Percentiles rank a stretch among this genome's conserved stretches.
Evolutionary conservation across 1,139 yeast species (phyloP).

Genomic region (Blastobotrys ciferrii): DNA sequence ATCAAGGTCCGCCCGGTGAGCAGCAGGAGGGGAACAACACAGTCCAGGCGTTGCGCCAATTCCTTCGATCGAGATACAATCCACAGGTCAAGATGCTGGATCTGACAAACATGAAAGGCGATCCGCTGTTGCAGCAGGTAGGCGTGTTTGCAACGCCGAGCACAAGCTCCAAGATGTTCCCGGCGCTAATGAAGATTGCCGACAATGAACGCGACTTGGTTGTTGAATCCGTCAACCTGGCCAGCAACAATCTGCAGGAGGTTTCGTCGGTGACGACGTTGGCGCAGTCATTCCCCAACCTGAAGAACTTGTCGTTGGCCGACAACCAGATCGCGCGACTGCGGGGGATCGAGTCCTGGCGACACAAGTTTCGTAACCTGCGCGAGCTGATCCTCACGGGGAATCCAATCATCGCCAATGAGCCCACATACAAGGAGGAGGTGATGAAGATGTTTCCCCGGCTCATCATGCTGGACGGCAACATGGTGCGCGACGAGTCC

Average conservation of each 20-base stretch:
- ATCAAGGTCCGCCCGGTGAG: constrained; percentile 16
- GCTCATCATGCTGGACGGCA: constrained; percentile 75
- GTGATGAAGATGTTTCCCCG: constrained; percentile 74
- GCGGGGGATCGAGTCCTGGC: constrained; percentile 70
- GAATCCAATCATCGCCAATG: constrained; percentile 67
- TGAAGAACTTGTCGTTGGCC: constrained; percentile 76
- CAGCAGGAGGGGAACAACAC: constrained; percentile 33
- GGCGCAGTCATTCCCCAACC: constrained; percentile 69
- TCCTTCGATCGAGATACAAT: constrained; percentile 66
- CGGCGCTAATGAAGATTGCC: constrained; percentile 88
- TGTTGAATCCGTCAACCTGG: constrained; percentile 74
- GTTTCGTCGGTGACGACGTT: constrained; percentile 61
- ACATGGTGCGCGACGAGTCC: constrained; percentile 68
- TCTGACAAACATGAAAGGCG: constrained; percentile 64
- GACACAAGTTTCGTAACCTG: constrained; percentile 66
- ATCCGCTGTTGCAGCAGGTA: constrained; percentile 55
- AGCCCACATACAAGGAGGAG: constrained; percentile 56
- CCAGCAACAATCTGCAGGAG: constrained; percentile 66
- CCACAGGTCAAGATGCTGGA: constrained; percentile 65
- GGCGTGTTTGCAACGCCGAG: constrained; percentile 64
- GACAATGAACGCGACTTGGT: constrained; percentile 46
- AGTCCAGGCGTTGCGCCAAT: constrained; percentile 58
- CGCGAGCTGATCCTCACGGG: constrained; percentile 75
- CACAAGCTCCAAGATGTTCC: constrained; percentile 75
- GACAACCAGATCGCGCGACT: constrained; percentile 64